Evolutionary conservation across 805 yeast species (phyloP).

Genomic region (Wickerhamiella qilinensis): DNA sequence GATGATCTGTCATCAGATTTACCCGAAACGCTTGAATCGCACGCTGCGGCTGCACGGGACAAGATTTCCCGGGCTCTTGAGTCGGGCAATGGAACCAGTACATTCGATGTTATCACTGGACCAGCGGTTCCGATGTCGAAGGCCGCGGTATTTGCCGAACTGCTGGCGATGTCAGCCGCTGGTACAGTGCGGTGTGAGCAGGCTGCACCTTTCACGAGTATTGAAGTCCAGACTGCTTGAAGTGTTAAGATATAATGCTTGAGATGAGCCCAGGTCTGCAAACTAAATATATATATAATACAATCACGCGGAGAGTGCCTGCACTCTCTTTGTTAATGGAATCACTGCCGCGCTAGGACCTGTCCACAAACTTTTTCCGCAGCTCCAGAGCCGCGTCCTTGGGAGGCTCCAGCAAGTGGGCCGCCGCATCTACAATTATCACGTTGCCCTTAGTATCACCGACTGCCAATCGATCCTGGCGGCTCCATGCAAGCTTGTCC

Average conservation of each 20-base stretch:
- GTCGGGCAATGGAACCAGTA: neutral
- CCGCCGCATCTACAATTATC: neutral
- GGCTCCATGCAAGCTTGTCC: slow-evolving; percentile 20
- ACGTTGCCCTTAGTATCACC: neutral
- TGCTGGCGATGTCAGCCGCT: neutral
- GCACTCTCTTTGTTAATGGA: too few relatives aligned
- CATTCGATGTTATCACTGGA: neutral
- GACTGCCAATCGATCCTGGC: neutral
- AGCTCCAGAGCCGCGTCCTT: neutral
- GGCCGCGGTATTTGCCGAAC: neutral
- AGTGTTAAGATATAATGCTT: too few relatives aligned
- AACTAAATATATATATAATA: too few relatives aligned
- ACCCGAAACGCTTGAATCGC: neutral
- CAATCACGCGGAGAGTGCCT: too few relatives aligned
- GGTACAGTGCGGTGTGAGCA: neutral
- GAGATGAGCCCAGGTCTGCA: too few relatives aligned
- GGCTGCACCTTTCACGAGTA: too few relatives aligned
- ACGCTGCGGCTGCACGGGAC: neutral
- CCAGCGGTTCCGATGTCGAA: neutral
- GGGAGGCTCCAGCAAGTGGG: neutral
- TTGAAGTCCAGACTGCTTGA: too few relatives aligned
- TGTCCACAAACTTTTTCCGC: too few relatives aligned
- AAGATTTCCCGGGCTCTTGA: neutral
- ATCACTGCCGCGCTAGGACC: too few relatives aligned
- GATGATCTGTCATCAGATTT: neutral